A percentile compares a stretch with the other conserved stretches of the same genome.
Evolutionary conservation across 2,329 filamentous ascomycete species (phyloP).

Genomic region (Neospermospora avenae): DNA sequence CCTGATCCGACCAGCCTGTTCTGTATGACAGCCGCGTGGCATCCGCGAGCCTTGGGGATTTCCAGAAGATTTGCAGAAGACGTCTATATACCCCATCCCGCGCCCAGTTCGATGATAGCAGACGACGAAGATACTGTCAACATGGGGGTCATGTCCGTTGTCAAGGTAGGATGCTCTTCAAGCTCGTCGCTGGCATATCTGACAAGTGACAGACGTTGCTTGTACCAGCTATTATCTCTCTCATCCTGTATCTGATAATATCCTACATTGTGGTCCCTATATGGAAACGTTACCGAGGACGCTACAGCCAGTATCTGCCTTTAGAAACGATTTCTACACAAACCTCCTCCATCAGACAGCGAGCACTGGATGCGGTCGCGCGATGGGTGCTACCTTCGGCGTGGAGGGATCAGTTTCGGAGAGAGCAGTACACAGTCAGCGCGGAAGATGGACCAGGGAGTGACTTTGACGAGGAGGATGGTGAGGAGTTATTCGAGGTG

Average conservation of each 20-base stretch:
- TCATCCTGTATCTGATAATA: slow-evolving; percentile 63
- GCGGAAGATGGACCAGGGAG: slow-evolving; percentile 44
- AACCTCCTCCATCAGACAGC: slow-evolving; percentile 52
- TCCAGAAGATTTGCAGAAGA: slow-evolving; percentile 12
- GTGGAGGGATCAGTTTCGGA: slow-evolving; percentile 45
- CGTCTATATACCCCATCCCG: slow-evolving; percentile 32
- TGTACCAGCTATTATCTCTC: slow-evolving; percentile 67
- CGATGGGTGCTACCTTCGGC: slow-evolving; percentile 44
- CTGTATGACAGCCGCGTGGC: slow-evolving; percentile 11
- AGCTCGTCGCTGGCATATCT: slow-evolving; percentile 2
- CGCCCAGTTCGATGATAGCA: slow-evolving; percentile 29
- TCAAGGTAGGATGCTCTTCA: slow-evolving; percentile 28
- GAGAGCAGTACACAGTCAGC: slow-evolving; percentile 39
- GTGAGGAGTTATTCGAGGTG: slow-evolving; percentile 64
- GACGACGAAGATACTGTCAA: slow-evolving; percentile 29
- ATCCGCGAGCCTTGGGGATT: slow-evolving; percentile 6
- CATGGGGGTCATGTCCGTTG: slow-evolving; percentile 32
- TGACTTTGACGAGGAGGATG: slow-evolving; percentile 62
- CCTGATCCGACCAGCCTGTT: neutral
- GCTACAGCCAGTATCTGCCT: slow-evolving; percentile 73
- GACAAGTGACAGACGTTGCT: slow-evolving; percentile 56
- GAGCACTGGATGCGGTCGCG: slow-evolving; percentile 43
- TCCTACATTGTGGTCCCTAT: slow-evolving; percentile 65
- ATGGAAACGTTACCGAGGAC: slow-evolving; percentile 66
- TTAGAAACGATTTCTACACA: slow-evolving; percentile 59